A percentile compares a stretch with the other conserved stretches of the same genome.
Evolutionary conservation across 1,139 yeast genomes (phyloP).

Genomic region (Ogataea hybrid): DNA sequence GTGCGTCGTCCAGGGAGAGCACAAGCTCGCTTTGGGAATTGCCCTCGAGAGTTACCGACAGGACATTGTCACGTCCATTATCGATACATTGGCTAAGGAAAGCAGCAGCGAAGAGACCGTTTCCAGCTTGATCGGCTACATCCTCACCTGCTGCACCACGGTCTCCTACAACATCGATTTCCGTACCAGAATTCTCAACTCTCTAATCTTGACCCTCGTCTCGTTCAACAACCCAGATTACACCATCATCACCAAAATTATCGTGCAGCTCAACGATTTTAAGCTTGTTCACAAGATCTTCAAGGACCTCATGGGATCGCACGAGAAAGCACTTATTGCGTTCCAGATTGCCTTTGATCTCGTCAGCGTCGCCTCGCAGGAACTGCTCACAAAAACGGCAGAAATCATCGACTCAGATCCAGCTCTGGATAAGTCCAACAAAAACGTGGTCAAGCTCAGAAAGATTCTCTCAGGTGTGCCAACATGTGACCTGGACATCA

Average conservation of each 20-base stretch:
- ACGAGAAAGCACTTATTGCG: conserved; percentile 54
- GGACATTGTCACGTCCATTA: conserved; percentile 70
- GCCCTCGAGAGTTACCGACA: conserved; percentile 85
- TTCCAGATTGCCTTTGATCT: conserved; percentile 95
- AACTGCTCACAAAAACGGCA: conserved; percentile 65
- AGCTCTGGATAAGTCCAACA: conserved; percentile 36
- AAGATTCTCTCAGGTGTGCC: conserved; percentile 89
- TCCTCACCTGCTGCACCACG: conserved; percentile 69
- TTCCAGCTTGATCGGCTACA: conserved; percentile 64
- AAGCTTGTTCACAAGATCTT: conserved; percentile 68
- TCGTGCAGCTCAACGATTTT: conserved; percentile 82
- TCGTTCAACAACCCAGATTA: conserved; percentile 68
- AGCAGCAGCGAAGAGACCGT: conserved; percentile 47
- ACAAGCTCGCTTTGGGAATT: conserved; percentile 84
- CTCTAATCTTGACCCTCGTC: conserved; percentile 60
- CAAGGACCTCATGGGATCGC: conserved; percentile 49
- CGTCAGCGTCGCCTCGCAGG: conserved; percentile 92
- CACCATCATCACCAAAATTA: conserved; percentile 75
- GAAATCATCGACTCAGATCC: conserved; percentile 42
- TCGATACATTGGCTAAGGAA: conserved; percentile 41
- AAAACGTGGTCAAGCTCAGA: conserved; percentile 46
- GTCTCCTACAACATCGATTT: conserved; percentile 60
- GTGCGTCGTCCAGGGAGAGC: conserved; percentile 70
- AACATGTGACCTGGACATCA: conserved; percentile 88
- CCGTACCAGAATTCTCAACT: conserved; percentile 60